Percentiles rank a stretch among this genome's conserved stretches.
Evolutionary conservation across 176 grass and related monocot species (phyloP).

Genomic region (Otatea glauca): DNA sequence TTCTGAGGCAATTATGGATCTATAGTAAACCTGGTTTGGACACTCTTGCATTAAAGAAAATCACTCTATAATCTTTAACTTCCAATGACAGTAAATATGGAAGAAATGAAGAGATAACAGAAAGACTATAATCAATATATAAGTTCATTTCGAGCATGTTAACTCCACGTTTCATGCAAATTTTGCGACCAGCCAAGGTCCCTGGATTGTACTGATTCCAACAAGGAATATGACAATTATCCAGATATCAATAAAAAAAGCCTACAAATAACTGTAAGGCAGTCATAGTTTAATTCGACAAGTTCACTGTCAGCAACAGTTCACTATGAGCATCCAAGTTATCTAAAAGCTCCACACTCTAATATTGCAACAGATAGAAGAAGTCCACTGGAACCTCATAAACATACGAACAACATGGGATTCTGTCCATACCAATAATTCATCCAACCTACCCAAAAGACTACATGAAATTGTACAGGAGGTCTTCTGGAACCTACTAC

Average conservation of each 20-base stretch:
- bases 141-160: neutral
- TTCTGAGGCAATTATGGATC: neutral
- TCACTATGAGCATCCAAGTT: neutral
- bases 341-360: neutral
- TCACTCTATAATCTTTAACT: neutral
- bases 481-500: neutral
- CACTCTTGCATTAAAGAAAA: too few relatives aligned
- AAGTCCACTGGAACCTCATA: neutral
- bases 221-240: neutral
- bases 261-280: neutral
- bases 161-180: neutral
- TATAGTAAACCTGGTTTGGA: slow-evolving; percentile 20
- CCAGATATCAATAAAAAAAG: neutral
- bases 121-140: slow-evolving; percentile 13
- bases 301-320: neutral
- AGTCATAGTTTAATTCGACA: neutral
- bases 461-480: too few relatives aligned
- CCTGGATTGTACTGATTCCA: neutral
- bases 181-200: neutral
- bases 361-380: neutral
- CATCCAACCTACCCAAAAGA: neutral
- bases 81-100: neutral
- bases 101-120: neutral
- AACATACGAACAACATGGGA: neutral
- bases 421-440: neutral